phyloP scores from a whole-genome alignment of 1,284 basidiomycete species.

The Sanghuangporus weigelae region DNA sequence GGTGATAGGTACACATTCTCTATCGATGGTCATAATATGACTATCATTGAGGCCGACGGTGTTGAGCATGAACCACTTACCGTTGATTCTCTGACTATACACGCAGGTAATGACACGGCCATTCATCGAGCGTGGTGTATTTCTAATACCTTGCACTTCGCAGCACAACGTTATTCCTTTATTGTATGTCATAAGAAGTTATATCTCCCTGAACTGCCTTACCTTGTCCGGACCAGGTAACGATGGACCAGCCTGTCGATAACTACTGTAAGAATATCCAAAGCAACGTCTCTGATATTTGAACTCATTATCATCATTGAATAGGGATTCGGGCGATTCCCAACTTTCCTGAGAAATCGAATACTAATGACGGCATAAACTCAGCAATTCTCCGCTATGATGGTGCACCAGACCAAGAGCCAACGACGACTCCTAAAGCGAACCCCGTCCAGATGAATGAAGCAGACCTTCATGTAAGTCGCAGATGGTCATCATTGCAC shows the following conservation, averaged over 20 bases:
- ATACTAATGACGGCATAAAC: slow-evolving; percentile 22
- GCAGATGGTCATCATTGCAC: background rate
- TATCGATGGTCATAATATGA: slow-evolving; percentile 20
- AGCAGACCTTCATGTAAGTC: slow-evolving; percentile 22
- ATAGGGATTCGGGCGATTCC: slow-evolving; percentile 31
- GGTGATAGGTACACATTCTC: slow-evolving; percentile 12
- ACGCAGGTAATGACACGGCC: background rate
- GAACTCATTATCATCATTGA: background rate
- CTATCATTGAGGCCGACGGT: slow-evolving; percentile 39
- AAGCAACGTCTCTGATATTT: background rate
- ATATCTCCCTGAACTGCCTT: background rate
- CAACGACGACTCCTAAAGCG: slow-evolving; percentile 22
- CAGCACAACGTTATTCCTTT: slow-evolving; percentile 35
- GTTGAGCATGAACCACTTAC: slow-evolving; percentile 27
- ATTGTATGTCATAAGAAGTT: slow-evolving; percentile 21
- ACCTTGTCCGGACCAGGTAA: background rate
- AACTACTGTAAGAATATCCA: slow-evolving; percentile 23
- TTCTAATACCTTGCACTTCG: background rate
- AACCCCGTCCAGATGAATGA: slow-evolving; percentile 25
- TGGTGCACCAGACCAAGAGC: slow-evolving; percentile 28
- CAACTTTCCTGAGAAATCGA: slow-evolving; percentile 10
- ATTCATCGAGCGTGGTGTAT: background rate
- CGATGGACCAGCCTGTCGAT: slow-evolving; percentile 31
- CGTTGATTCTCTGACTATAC: slow-evolving; percentile 30
- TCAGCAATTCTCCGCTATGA: slow-evolving; percentile 33